These are phyloP conservation scores for Alnus glutinosa DNA, from an alignment of 306 rosid genomes.

Conservation along the genomic window DNA sequence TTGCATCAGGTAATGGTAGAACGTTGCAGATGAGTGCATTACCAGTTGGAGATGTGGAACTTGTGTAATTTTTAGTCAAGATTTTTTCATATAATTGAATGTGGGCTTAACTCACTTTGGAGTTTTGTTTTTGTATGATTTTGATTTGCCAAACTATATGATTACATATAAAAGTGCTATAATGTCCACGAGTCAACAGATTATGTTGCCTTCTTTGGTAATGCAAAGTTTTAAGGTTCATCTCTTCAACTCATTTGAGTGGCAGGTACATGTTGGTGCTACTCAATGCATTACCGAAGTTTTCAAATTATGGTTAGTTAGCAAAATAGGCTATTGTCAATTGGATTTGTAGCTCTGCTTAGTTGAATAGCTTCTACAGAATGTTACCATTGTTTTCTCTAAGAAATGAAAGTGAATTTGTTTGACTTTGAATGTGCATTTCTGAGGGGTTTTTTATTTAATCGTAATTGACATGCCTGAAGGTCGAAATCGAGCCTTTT, in stretches of 20 bases:
- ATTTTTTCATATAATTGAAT: constrained; percentile 25
- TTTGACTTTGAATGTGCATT: background rate
- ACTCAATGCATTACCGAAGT: background rate
- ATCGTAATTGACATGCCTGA: background rate
- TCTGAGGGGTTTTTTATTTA: background rate
- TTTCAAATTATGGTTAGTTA: constrained; percentile 17
- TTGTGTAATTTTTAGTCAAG: constrained; percentile 47
- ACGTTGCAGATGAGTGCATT: constrained; percentile 76
- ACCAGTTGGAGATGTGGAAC: constrained; percentile 69
- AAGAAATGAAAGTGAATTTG: constrained; percentile 4
- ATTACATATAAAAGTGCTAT: constrained; percentile 7
- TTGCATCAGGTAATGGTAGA: constrained; percentile 72
- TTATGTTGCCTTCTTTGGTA: constrained; percentile 20
- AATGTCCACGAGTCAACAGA: constrained; percentile 1
- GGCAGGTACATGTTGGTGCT: constrained; percentile 14
- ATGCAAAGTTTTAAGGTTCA: constrained; percentile 25
- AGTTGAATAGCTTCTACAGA: constrained; percentile 13
- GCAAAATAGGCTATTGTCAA: background rate
- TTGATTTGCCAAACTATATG: constrained; percentile 32
- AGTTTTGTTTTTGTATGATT: constrained; percentile 31
- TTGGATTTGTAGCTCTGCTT: constrained; percentile 9
- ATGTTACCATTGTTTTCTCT: constrained; percentile 18
- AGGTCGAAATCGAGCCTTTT: background rate
- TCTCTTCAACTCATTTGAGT: constrained; percentile 5
- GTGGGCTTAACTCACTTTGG: constrained; percentile 34